phyloP scores from a whole-genome alignment of 1,284 basidiomycete species.

The Vanrija pseudolonga region DNA sequence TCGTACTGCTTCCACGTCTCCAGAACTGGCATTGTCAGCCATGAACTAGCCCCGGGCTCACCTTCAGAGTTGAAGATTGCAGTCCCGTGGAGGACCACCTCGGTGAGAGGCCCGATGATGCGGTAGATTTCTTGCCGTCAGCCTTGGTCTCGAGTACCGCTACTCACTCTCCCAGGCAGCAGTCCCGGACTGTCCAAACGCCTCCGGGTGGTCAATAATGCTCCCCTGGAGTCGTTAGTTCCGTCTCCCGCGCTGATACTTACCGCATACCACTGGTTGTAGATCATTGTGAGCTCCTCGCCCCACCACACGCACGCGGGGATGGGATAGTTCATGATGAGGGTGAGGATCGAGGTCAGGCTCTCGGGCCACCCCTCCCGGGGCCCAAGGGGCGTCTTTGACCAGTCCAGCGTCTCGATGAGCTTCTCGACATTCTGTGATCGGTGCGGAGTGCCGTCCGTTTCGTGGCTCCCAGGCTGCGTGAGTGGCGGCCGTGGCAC shows the following conservation, averaged over 20 bases:
- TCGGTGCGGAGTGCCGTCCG: not conserved
- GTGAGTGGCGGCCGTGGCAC: too few relatives aligned
- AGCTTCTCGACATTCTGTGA: slow-evolving; percentile 20
- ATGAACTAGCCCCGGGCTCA: too few relatives aligned
- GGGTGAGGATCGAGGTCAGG: slow-evolving; percentile 13
- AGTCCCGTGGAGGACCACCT: not conserved
- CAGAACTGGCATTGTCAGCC: too few relatives aligned
- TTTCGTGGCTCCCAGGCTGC: too few relatives aligned
- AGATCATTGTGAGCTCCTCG: slow-evolving; percentile 39
- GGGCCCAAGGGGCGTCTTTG: slow-evolving; percentile 36
- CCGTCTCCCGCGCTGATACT: slow-evolving; percentile 17
- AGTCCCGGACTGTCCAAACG: slow-evolving; percentile 3
- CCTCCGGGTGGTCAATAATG: not conserved
- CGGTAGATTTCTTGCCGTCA: not conserved
- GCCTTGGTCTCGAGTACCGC: not conserved
- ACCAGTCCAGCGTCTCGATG: slow-evolving; percentile 39
- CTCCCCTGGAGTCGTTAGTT: slow-evolving; percentile 20
- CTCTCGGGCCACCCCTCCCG: slow-evolving; percentile 32
- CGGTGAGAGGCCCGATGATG: not conserved
- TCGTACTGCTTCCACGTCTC: too few relatives aligned
- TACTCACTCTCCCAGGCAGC: not conserved
- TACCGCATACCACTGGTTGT: slow-evolving; percentile 44
- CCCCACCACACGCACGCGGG: slow-evolving; percentile 45
- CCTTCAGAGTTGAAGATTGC: not conserved
- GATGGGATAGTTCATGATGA: slow-evolving; percentile 39